A percentile compares a stretch with the other conserved stretches of the same genome.
Conservation (phyloP, 305 asterid genomes). For the Caryopteris hybrid region DNA sequence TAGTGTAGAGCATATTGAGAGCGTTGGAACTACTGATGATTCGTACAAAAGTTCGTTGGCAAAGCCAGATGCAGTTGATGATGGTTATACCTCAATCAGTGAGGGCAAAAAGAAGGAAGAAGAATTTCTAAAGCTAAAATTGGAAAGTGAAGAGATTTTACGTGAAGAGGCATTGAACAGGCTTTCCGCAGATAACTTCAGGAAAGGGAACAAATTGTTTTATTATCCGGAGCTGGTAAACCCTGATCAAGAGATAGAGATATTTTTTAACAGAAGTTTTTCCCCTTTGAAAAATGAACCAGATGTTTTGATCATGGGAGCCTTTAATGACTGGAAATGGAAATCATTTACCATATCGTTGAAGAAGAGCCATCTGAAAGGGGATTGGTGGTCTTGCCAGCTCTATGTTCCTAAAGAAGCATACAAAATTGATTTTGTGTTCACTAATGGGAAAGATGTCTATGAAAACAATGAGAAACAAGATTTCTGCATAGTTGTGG, state of each 20-base stretch:
- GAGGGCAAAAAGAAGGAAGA: slow-evolving; percentile 31
- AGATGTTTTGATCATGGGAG: slow-evolving; percentile 79
- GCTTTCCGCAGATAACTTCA: slow-evolving; percentile 65
- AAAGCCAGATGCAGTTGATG: slow-evolving; percentile 31
- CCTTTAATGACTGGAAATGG: slow-evolving; percentile 89
- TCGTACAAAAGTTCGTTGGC: slow-evolving; percentile 12
- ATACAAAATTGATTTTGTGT: slow-evolving; percentile 85
- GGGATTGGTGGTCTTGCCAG: slow-evolving; percentile 97
- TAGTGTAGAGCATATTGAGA: slow-evolving; percentile 14
- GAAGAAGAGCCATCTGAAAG: slow-evolving; percentile 59
- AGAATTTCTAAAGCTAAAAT: slow-evolving; percentile 40
- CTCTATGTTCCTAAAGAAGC: slow-evolving; percentile 93
- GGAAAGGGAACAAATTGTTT: slow-evolving; percentile 64
- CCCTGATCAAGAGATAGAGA: slow-evolving; percentile 72
- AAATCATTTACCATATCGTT: slow-evolving; percentile 63
- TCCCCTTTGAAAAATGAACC: slow-evolving; percentile 73
- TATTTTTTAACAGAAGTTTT: slow-evolving; percentile 70
- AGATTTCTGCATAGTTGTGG: slow-evolving; percentile 73
- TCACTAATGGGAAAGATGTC: slow-evolving; percentile 73
- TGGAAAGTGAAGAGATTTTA: slow-evolving; percentile 56
- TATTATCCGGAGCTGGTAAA: slow-evolving; percentile 66
- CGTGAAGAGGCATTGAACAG: slow-evolving; percentile 47
- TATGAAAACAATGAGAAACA: slow-evolving; percentile 77
- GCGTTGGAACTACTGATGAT: slow-evolving; percentile 9
- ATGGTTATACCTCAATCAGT: slow-evolving; percentile 9